Conservation (phyloP, 805 yeast species). For the Lachancea nothofagi region DNA sequence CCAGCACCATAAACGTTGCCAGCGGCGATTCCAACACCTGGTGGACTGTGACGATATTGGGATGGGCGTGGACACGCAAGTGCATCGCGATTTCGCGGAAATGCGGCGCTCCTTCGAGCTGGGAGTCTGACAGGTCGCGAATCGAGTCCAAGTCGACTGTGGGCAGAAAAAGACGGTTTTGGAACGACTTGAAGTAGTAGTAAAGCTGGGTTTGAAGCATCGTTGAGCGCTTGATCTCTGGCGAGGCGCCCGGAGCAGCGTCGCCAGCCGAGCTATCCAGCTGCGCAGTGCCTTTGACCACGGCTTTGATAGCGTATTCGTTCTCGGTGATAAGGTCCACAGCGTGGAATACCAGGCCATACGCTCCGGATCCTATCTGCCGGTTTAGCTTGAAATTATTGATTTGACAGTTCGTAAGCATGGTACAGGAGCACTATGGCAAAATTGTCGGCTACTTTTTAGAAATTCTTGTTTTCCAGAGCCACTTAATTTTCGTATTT, state of each 20-base stretch:
- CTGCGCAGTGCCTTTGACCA: conserved; percentile 42
- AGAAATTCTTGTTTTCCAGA: too few species aligned
- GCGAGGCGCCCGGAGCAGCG: conserved; percentile 18
- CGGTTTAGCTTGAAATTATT: conserved; percentile 25
- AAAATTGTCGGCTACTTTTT: too few species aligned
- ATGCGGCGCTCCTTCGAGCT: conserved; percentile 32
- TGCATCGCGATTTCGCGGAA: conserved; percentile 71
- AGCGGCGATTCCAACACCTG: conserved; percentile 59
- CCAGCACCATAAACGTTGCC: conserved; percentile 71
- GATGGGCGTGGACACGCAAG: conserved; percentile 67
- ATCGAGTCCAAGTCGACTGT: conserved; percentile 26
- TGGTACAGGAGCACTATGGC: conserved; percentile 5
- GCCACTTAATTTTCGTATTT: too few species aligned
- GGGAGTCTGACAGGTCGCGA: conserved; percentile 31
- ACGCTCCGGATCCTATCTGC: conserved; percentile 60
- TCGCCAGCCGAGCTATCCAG: not conserved
- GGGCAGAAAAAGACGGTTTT: conserved; percentile 22
- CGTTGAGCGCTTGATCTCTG: conserved; percentile 22
- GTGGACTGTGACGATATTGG: conserved; percentile 70
- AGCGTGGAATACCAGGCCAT: conserved; percentile 73
- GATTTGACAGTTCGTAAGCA: conserved; percentile 23
- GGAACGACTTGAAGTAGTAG: conserved; percentile 22
- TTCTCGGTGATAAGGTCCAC: conserved; percentile 46
- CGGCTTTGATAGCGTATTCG: conserved; percentile 65
- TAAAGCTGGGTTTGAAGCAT: conserved; percentile 25